Base-by-base conservation (phyloP, 495 filamentous ascomycete species). In the Hypoxylon perforatum region DNA sequence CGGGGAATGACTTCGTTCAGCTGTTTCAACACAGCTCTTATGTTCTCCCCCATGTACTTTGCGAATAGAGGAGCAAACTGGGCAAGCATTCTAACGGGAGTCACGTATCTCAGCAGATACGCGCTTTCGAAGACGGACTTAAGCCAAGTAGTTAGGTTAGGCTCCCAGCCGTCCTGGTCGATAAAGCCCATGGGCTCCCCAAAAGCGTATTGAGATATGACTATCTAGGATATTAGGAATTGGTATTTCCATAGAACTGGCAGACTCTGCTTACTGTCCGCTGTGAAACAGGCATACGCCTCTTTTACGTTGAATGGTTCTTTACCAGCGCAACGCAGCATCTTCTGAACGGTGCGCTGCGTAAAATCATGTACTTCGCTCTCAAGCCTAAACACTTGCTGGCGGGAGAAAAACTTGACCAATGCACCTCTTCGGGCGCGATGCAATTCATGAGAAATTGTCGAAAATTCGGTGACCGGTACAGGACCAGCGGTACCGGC, bases 331-430 rank as follows among this genome's bases (percentile, higher is more conserved):
- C 63, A 62, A 6, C 67, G 73, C 15, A 76, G 57, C n/a, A 86
- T 68, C 6, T 68, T 65, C 2, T 30, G 39, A 14, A 78, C 65
- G 0, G 87, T 69, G 23, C 76, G 72, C n/a, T 78, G 70, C 0
- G 85, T 71, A 11, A 79, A 74, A 0, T 77, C 75, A 19, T 80
- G 69, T 4, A 88, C 79, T 4, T 79, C 62, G 2, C 81, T 81
- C 36, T 84, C 78, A 1, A 87, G 58, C 10, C 62, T 65, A 0
- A 53, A 35, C 11, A 86, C 73, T 18, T 78, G 77, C 12, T 65
- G 66, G 33, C 80, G 86, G 9, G 83, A 86, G 63, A 82, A 82
- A 59, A 77, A 81, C 8, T 73, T 75, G 66, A 69, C 76, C 30
- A 81, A 52, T 6, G 77, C 67, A 15, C 65, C 67, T 7, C 75